phyloP scores from a whole-genome alignment of 768 basidiomycete genomes.

The Sporobolomyces pararoseus region DNA sequence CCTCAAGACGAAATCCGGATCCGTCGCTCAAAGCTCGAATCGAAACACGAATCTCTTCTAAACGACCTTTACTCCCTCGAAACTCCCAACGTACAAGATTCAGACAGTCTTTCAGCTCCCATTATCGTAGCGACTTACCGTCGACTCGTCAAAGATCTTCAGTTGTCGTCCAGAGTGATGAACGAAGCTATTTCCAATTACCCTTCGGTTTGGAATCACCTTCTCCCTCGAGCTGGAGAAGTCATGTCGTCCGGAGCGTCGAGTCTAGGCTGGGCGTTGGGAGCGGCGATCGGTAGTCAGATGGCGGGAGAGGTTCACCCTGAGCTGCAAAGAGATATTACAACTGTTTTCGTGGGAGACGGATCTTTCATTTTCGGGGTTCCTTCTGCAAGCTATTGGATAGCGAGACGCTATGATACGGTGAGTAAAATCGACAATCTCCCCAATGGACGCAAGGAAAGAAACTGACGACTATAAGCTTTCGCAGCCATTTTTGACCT shows the following conservation, averaged over 20 bases:
- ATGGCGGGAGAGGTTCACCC: constrained; percentile 52
- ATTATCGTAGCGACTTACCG: constrained; percentile 53
- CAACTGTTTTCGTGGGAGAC: constrained; percentile 64
- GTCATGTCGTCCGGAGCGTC: constrained; percentile 58
- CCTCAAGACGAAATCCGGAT: neutral
- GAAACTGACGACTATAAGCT: neutral
- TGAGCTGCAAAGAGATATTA: constrained; percentile 54
- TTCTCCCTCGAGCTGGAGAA: constrained; percentile 58
- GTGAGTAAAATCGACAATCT: constrained; percentile 52
- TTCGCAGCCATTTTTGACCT: constrained; percentile 63
- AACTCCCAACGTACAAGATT: constrained; percentile 41
- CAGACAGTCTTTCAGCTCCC: constrained; percentile 52
- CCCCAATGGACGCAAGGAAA: neutral
- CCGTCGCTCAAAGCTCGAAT: constrained; percentile 7
- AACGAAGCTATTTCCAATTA: constrained; percentile 64
- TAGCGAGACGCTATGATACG: constrained; percentile 65
- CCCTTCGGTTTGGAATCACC: constrained; percentile 58
- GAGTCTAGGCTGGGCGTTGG: constrained; percentile 66
- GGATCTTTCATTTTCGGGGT: constrained; percentile 67
- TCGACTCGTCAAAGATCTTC: neutral
- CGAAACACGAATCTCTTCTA: constrained; percentile 26
- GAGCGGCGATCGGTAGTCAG: constrained; percentile 61
- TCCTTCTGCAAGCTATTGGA: constrained; percentile 67
- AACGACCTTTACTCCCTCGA: constrained; percentile 42
- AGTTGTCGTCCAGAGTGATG: constrained; percentile 55